Conservation (phyloP, 1,284 basidiomycete species). For the Singerocomus inundabilis region DNA sequence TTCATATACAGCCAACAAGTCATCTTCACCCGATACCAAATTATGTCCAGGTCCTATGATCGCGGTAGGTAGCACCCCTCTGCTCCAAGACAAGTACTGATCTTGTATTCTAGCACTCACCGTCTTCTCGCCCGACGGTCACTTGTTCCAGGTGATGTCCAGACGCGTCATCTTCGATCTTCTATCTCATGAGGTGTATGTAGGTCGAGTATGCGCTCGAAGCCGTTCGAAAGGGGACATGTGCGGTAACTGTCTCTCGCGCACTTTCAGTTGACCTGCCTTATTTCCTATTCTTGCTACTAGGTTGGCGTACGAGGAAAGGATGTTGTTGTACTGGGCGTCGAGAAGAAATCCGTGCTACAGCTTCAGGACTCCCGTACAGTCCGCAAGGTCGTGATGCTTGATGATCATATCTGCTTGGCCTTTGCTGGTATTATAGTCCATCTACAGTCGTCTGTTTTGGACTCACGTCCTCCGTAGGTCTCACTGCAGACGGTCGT, state of each 20-base stretch:
- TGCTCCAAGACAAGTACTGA: constrained; percentile 8
- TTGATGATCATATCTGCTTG: constrained; percentile 97
- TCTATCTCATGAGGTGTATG: constrained; percentile 23
- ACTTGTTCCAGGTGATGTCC: constrained; percentile 78
- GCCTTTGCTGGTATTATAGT: constrained; percentile 88
- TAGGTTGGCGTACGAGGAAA: constrained; percentile 96
- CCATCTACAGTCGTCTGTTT: constrained; percentile 1
- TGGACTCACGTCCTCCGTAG: constrained; percentile 42
- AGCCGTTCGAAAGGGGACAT: constrained; percentile 96
- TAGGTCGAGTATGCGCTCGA: constrained; percentile 98
- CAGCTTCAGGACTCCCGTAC: constrained; percentile 98
- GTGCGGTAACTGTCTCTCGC: constrained; percentile 67
- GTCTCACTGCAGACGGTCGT: constrained; percentile 95
- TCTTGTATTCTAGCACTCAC: constrained; percentile 65
- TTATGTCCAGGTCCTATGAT: constrained; percentile 37
- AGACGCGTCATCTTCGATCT: constrained; percentile 20
- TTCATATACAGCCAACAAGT: constrained; percentile 20
- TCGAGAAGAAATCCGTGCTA: constrained; percentile 98
- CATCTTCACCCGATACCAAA: not conserved
- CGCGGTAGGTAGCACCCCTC: constrained; percentile 28
- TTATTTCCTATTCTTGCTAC: constrained; percentile 9
- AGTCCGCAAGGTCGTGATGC: constrained; percentile 96
- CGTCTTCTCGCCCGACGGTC: constrained; percentile 93
- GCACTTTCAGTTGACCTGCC: not conserved
- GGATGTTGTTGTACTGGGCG: constrained; percentile 94